Evolutionary conservation across 2,329 filamentous ascomycete species (phyloP).

Genomic region (Bertia moriformis): DNA sequence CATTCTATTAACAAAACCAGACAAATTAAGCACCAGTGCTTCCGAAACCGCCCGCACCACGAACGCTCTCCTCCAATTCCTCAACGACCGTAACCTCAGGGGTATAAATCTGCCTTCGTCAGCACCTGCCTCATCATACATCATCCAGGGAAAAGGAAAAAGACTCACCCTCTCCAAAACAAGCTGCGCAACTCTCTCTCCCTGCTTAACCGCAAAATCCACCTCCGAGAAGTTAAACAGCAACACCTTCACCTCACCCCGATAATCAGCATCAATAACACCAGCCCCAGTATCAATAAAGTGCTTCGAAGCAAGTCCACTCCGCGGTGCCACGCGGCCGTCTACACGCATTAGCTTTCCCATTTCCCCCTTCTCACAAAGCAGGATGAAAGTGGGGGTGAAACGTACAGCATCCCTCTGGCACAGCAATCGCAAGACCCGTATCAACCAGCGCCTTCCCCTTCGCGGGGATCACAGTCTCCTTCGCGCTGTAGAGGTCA

Average conservation of each 20-base stretch:
- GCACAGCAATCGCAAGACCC: slow-evolving; percentile 80
- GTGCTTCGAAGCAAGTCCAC: slow-evolving; percentile 82
- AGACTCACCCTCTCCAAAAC: slow-evolving; percentile 59
- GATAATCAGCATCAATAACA: slow-evolving; percentile 95
- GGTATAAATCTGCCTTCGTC: slow-evolving; percentile 57
- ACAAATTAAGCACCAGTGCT: slow-evolving; percentile 51
- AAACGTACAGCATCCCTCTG: slow-evolving; percentile 69
- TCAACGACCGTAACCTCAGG: slow-evolving; percentile 82
- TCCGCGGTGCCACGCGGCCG: slow-evolving; percentile 77
- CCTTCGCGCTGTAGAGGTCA: slow-evolving; percentile 71
- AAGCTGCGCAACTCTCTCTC: slow-evolving; percentile 85
- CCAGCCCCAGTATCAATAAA: slow-evolving; percentile 93
- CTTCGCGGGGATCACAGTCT: slow-evolving; percentile 62
- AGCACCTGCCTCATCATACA: slow-evolving; percentile 1
- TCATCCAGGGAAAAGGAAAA: slow-evolving; percentile 7
- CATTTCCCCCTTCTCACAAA: background rate
- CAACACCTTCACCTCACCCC: slow-evolving; percentile 83
- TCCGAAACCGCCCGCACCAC: slow-evolving; percentile 81
- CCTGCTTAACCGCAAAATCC: slow-evolving; percentile 70
- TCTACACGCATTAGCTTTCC: slow-evolving; percentile 31
- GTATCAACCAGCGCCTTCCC: slow-evolving; percentile 82
- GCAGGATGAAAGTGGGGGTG: background rate
- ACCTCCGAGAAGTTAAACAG: slow-evolving; percentile 80
- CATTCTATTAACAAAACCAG: background rate
- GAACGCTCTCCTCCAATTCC: slow-evolving; percentile 75